Evolutionary conservation across 257 asterid species (phyloP).

Genomic region (Solanum neorickii): DNA sequence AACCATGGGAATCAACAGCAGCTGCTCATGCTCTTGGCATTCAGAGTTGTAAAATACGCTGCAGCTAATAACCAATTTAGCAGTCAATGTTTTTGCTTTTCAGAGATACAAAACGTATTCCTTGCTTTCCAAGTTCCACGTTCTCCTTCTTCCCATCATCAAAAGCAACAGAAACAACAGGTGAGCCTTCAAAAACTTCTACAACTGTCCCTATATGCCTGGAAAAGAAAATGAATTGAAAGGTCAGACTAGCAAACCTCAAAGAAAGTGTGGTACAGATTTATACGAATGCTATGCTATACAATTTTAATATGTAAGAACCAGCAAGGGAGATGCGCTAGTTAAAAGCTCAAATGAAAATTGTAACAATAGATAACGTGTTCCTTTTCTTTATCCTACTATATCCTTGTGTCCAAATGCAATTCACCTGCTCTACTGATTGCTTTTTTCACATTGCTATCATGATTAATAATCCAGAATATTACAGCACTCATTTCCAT

Average conservation of each 20-base stretch:
- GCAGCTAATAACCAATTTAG: background rate
- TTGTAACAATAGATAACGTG: background rate
- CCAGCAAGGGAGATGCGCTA: too few species aligned
- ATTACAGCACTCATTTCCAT: too few species aligned
- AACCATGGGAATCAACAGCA: background rate
- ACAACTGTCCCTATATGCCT: background rate
- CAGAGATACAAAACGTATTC: too few species aligned
- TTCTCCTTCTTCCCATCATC: background rate
- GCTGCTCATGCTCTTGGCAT: background rate
- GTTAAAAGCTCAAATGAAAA: background rate
- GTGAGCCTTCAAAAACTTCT: background rate
- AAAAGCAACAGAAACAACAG: background rate
- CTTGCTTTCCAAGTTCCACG: background rate
- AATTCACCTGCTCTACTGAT: background rate
- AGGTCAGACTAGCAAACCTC: too few species aligned
- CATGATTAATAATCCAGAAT: too few species aligned
- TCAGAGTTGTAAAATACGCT: background rate
- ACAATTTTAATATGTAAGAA: too few species aligned
- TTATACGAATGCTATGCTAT: too few species aligned
- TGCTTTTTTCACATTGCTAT: background rate
- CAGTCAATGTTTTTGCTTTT: too few species aligned
- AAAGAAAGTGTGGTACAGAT: too few species aligned
- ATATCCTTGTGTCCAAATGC: too few species aligned
- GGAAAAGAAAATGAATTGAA: background rate
- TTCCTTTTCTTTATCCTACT: too few species aligned